phyloP scores from a whole-genome alignment of 306 rosid species.

The Cicer yamashitae region DNA sequence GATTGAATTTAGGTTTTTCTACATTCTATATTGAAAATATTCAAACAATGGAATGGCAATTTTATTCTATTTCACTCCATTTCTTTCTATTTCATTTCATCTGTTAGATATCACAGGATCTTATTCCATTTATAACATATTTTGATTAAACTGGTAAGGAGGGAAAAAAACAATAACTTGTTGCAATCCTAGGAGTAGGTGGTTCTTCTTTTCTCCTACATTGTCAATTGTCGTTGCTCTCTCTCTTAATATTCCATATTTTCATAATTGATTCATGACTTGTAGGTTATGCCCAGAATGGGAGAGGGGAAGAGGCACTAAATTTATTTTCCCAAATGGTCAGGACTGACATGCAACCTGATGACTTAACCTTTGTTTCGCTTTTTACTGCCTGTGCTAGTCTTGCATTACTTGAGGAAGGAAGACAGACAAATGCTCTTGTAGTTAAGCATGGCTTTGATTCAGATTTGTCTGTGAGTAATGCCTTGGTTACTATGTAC shows the following conservation, averaged over 20 bases:
- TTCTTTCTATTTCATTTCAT: not conserved
- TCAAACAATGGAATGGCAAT: not conserved
- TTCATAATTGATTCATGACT: conserved; percentile 29
- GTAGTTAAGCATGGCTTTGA: conserved; percentile 48
- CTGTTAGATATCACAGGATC: not conserved
- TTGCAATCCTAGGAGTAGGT: conserved; percentile 7
- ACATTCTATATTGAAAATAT: not conserved
- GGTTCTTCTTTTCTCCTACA: conserved; percentile 8
- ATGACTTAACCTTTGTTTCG: conserved; percentile 56
- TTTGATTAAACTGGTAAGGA: not conserved
- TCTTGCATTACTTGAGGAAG: conserved; percentile 54
- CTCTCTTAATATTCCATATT: conserved; percentile 1
- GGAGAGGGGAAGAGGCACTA: conserved; percentile 59
- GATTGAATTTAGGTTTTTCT: not conserved
- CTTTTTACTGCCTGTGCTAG: conserved; percentile 57
- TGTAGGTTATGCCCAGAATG: conserved; percentile 60
- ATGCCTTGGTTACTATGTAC: conserved; percentile 62
- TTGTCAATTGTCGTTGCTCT: not conserved
- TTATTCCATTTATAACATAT: not conserved
- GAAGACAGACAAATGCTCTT: conserved; percentile 47
- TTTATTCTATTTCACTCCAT: not conserved
- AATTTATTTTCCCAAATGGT: conserved; percentile 51
- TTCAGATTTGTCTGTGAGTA: conserved; percentile 54
- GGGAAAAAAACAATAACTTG: not conserved
- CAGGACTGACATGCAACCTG: conserved; percentile 50